Percentiles rank a stretch among this genome's conserved stretches.
Evolutionary conservation across 257 asterid genomes (phyloP).

Genomic region (Solanum tarijense): DNA sequence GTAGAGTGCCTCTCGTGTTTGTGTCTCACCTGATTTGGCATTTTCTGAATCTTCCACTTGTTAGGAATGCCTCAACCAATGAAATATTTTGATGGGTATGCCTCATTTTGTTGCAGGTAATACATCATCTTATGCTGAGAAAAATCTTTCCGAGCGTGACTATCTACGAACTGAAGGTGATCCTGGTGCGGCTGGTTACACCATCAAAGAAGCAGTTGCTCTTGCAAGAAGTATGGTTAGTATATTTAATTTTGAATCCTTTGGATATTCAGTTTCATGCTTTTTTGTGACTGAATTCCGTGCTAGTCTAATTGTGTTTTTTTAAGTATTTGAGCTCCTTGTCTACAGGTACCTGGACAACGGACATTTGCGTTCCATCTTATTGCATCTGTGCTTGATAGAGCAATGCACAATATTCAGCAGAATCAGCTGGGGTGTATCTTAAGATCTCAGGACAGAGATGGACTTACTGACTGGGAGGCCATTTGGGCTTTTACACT

Average conservation of each 20-base stretch:
- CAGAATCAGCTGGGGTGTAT: conserved; percentile 29
- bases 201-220: conserved; percentile 82
- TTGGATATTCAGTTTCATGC: conserved; percentile 2
- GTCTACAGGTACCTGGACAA: conserved; percentile 80
- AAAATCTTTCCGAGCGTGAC: conserved; percentile 59
- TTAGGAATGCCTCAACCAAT: not conserved
- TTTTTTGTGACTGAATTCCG: conserved; percentile 6
- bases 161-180: conserved; percentile 93
- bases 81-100: conserved; percentile 5
- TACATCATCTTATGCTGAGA: conserved; percentile 26
- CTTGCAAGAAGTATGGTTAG: conserved; percentile 85
- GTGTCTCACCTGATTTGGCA: not conserved
- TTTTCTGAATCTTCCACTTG: not conserved
- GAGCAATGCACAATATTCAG: conserved; percentile 37
- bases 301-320: not conserved
- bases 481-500: conserved; percentile 98
- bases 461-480: conserved; percentile 59
- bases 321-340: conserved; percentile 11
- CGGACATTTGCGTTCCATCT: conserved; percentile 76
- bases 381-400: conserved; percentile 59
- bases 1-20: not conserved
- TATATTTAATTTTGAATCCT: conserved; percentile 2
- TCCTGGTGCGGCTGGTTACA: conserved; percentile 92
- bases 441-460: conserved; percentile 18
- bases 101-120: conserved; percentile 27